Evolutionary conservation across 345 rosid species (phyloP).

Genomic region (Noccaea bulbosa): DNA sequence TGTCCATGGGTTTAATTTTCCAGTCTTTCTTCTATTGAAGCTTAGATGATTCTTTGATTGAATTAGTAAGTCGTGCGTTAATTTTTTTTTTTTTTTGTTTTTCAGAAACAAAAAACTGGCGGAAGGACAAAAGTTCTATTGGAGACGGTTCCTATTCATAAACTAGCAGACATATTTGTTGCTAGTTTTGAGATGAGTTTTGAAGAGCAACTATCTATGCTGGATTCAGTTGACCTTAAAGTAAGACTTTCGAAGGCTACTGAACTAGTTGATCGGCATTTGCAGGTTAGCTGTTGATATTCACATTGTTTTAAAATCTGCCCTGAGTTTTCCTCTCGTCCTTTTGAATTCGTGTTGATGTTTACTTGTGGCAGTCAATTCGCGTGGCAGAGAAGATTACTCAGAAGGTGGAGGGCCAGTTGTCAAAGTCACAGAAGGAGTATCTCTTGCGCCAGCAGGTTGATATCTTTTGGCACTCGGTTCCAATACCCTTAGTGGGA

Average conservation of each 20-base stretch:
- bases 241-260: conserved; percentile 93
- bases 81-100: not conserved
- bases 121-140: conserved; percentile 93
- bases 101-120: conserved; percentile 91
- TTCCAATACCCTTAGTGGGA: conserved; percentile 23
- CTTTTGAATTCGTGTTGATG: conserved; percentile 40
- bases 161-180: conserved; percentile 98
- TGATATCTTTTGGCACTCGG: conserved; percentile 40
- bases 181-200: conserved; percentile 99
- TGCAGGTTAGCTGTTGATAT: conserved; percentile 65
- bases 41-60: not conserved
- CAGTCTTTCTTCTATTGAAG: conserved; percentile 18
- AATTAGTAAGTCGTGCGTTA: conserved; percentile 27
- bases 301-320: conserved; percentile 30
- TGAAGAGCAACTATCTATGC: conserved; percentile 92
- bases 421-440: conserved; percentile 98
- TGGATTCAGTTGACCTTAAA: conserved; percentile 95
- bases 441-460: conserved; percentile 99
- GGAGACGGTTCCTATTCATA: conserved; percentile 97
- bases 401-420: conserved; percentile 97
- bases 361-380: conserved; percentile 80
- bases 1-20: conserved; percentile 14
- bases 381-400: conserved; percentile 99
- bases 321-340: conserved; percentile 20
- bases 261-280: conserved; percentile 96